These are phyloP conservation scores for Rhododendron simsii DNA, from an alignment of 148 eudicot genomes.

Conservation along the genomic window DNA sequence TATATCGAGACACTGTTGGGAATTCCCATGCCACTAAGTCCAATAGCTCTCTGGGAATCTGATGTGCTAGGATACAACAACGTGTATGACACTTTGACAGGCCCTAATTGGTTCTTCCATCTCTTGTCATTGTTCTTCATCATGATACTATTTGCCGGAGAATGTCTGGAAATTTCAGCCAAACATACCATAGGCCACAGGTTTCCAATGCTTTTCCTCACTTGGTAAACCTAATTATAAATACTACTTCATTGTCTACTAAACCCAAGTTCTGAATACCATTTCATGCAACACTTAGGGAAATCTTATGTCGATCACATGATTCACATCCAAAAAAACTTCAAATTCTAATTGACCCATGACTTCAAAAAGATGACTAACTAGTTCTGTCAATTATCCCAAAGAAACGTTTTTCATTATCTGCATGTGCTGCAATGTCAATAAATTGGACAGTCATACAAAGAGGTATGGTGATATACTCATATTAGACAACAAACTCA, in stretches of 20 bases:
- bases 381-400: not conserved
- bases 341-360: too few relatives aligned
- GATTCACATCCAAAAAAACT: not conserved
- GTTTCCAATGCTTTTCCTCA: not conserved
- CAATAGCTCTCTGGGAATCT: too few relatives aligned
- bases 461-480: too few relatives aligned
- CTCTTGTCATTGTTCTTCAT: too few relatives aligned
- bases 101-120: too few relatives aligned
- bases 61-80: too few relatives aligned
- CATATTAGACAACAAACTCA: slow-evolving; percentile 13
- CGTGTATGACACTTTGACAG: too few relatives aligned
- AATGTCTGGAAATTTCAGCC: too few relatives aligned
- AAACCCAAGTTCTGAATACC: not conserved
- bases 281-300: not conserved
- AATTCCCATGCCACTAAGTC: too few relatives aligned
- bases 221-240: not conserved
- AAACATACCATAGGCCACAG: not conserved
- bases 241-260: not conserved
- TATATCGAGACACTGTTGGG: too few relatives aligned
- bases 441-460: not conserved
- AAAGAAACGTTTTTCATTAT: not conserved
- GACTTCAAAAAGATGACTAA: not conserved
- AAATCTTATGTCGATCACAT: not conserved
- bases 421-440: not conserved
- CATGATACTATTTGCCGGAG: too few relatives aligned